Conservation (phyloP, 306 rosid species). For the Malus orientalis region DNA sequence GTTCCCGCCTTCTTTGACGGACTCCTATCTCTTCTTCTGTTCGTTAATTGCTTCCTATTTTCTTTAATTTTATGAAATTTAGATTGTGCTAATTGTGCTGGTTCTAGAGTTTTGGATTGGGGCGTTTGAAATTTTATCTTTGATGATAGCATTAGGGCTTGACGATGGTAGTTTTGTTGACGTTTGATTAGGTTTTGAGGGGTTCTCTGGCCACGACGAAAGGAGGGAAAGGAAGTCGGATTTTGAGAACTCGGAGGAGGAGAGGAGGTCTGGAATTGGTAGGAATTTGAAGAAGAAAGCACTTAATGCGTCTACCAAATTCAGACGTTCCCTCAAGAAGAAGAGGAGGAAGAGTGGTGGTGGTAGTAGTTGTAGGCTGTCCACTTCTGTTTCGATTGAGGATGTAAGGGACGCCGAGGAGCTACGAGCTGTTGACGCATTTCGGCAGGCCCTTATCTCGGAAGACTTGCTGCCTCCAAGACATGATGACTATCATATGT, state of each 20-base stretch:
- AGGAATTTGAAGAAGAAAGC: conserved; percentile 77
- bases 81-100: not conserved
- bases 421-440: conserved; percentile 61
- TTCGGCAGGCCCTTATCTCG: conserved; percentile 58
- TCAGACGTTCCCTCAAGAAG: conserved; percentile 73
- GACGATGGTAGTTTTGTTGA: not conserved
- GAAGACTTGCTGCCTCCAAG: conserved; percentile 63
- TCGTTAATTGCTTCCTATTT: not conserved
- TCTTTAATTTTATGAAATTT: not conserved
- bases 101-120: conserved; percentile 1
- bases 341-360: conserved; percentile 48
- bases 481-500: conserved; percentile 74
- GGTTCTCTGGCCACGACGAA: conserved; percentile 55
- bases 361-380: conserved; percentile 28
- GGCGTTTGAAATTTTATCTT: not conserved
- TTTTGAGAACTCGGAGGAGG: conserved; percentile 75
- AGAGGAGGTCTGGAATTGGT: conserved; percentile 58
- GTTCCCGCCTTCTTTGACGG: conserved; percentile 11
- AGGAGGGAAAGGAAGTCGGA: conserved; percentile 68
- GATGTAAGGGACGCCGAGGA: conserved; percentile 80
- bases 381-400: conserved; percentile 62
- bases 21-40: not conserved
- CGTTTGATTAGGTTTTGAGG: conserved; percentile 60
- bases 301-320: conserved; percentile 69
- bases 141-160: not conserved